Evolutionary conservation across 1,284 basidiomycete genomes (phyloP).

Genomic region (Trametes hirsuta): DNA sequence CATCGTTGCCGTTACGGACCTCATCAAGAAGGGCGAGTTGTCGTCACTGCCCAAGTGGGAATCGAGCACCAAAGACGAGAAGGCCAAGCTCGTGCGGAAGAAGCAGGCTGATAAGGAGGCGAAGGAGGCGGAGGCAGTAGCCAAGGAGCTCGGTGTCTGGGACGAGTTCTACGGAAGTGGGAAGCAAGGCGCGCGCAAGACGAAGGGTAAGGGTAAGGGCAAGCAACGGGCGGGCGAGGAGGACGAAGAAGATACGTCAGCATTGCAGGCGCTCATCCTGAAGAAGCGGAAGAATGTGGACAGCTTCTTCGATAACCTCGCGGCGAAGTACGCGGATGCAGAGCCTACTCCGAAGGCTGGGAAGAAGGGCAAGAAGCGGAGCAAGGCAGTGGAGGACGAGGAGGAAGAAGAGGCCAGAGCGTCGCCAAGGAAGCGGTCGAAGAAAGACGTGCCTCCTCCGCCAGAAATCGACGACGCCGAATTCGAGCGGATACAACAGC

Average conservation of each 20-base stretch:
- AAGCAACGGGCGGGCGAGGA: slow-evolving; percentile 46
- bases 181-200: slow-evolving; percentile 65
- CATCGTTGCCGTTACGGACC: slow-evolving; percentile 65
- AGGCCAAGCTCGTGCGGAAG: slow-evolving; percentile 71
- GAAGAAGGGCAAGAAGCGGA: slow-evolving; percentile 59
- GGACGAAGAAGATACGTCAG: slow-evolving; percentile 66
- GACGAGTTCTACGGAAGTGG: slow-evolving; percentile 93
- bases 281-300: slow-evolving; percentile 75
- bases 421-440: slow-evolving; percentile 56
- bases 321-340: slow-evolving; percentile 76
- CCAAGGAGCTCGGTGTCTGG: slow-evolving; percentile 91
- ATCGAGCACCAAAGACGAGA: slow-evolving; percentile 73
- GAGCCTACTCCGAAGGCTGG: slow-evolving; percentile 41
- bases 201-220: slow-evolving; percentile 58
- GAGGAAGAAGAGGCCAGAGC: slow-evolving; percentile 44
- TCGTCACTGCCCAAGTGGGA: slow-evolving; percentile 68
- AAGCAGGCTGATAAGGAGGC: slow-evolving; percentile 82
- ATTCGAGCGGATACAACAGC: slow-evolving; percentile 65
- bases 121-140: slow-evolving; percentile 81
- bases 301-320: slow-evolving; percentile 76
- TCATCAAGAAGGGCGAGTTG: slow-evolving; percentile 70
- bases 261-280: slow-evolving; percentile 82
- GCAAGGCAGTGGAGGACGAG: slow-evolving; percentile 36
- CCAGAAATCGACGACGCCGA: slow-evolving; percentile 73
- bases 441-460: slow-evolving; percentile 40